These are phyloP conservation scores for Potentilla sterilis DNA, from an alignment of 306 rosid genomes.

Conservation along the genomic window DNA sequence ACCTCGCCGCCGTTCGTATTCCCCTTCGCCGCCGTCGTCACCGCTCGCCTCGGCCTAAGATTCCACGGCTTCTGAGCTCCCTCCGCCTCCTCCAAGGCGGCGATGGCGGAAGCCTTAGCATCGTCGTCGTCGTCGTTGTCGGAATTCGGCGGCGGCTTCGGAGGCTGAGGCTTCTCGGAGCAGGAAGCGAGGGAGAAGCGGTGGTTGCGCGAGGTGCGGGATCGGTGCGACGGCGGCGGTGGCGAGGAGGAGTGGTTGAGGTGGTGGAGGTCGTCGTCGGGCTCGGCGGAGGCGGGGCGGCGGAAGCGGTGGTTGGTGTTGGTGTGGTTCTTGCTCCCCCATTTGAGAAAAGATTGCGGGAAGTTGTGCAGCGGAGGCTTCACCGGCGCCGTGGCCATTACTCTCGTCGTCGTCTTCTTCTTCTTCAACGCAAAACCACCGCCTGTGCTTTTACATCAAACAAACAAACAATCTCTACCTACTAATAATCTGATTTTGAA, in stretches of 20 bases:
- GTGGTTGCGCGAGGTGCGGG: constrained; percentile 54
- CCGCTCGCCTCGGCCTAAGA: constrained; percentile 73
- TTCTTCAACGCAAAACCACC: background rate
- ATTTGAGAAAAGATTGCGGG: constrained; percentile 64
- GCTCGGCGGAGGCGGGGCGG: constrained; percentile 45
- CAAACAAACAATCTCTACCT: background rate
- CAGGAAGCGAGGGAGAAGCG: constrained; percentile 46
- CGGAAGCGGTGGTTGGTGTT: constrained; percentile 55
- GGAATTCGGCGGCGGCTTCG: constrained; percentile 20
- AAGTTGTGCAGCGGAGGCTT: constrained; percentile 96
- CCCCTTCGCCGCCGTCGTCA: constrained; percentile 23
- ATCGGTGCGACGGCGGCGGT: constrained; percentile 38
- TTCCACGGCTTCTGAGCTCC: constrained; percentile 49
- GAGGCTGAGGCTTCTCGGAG: constrained; percentile 9
- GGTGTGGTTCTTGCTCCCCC: constrained; percentile 77
- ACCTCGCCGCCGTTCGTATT: constrained; percentile 39
- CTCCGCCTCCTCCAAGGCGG: constrained; percentile 33
- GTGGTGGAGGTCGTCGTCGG: constrained; percentile 32
- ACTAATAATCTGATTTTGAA: background rate
- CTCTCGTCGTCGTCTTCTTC: background rate
- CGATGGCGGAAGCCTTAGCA: background rate
- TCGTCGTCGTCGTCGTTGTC: constrained; percentile 45
- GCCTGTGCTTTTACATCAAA: background rate
- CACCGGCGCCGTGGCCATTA: constrained; percentile 82
- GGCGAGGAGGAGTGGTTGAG: constrained; percentile 23